Evolutionary conservation across 2,329 filamentous ascomycete genomes (phyloP).

Genomic region (Hypocrella siamensis): DNA sequence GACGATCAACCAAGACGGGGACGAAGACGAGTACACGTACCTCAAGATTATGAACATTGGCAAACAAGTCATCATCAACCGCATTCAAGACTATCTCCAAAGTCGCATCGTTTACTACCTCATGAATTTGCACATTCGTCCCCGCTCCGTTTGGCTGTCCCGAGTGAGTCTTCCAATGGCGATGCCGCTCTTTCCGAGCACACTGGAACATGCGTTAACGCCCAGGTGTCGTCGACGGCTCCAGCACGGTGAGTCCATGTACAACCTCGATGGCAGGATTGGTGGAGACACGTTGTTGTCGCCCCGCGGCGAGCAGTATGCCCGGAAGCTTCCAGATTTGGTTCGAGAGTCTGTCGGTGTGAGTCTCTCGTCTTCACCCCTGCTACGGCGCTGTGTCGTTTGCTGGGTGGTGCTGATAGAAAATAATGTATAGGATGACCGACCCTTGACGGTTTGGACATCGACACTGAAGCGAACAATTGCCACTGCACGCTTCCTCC

Average conservation of each 20-base stretch:
- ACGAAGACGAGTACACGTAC: conserved; percentile 80
- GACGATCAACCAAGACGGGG: conserved; percentile 65
- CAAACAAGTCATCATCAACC: conserved; percentile 93
- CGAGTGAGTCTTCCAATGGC: conserved; percentile 40
- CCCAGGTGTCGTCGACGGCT: neutral
- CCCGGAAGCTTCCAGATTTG: conserved; percentile 67
- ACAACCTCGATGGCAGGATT: conserved; percentile 80
- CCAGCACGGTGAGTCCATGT: conserved; percentile 90
- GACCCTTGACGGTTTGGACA: conserved; percentile 46
- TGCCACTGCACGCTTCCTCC: conserved; percentile 73
- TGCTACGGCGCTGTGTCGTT: neutral
- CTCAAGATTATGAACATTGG: conserved; percentile 96
- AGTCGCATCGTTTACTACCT: conserved; percentile 95
- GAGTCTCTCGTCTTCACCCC: conserved; percentile 17
- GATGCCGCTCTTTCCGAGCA: neutral
- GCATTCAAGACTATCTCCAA: conserved; percentile 91
- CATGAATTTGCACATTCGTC: conserved; percentile 96
- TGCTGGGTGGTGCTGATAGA: no score
- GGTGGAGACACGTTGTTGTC: conserved; percentile 85
- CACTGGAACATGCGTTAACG: neutral
- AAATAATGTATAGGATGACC: conserved; percentile 33
- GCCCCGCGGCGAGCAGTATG: conserved; percentile 73
- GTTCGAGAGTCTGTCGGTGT: conserved; percentile 78
- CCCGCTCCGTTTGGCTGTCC: conserved; percentile 91
- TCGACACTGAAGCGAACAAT: conserved; percentile 66